Conservation (phyloP, 2,329 filamentous ascomycete genomes). For the Fusarium chlamydosporum region DNA sequence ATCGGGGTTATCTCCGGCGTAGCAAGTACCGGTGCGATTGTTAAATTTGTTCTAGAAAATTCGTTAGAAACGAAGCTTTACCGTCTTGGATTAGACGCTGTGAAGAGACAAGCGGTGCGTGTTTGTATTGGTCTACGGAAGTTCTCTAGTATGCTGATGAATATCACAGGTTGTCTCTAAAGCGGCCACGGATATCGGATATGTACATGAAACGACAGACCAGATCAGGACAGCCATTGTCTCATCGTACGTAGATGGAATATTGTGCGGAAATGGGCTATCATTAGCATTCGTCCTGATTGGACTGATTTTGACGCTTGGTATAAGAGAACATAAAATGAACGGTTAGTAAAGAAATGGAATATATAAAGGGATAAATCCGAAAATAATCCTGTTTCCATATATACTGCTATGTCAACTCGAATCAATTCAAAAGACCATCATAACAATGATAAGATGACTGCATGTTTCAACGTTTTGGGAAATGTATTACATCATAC, state of each 20-base stretch:
- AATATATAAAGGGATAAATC: too few species aligned
- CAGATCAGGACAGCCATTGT: not conserved
- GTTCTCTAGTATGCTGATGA: not conserved
- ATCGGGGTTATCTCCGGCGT: not conserved
- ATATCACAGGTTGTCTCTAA: not conserved
- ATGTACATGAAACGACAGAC: not conserved
- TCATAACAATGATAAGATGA: too few species aligned
- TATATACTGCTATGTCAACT: too few species aligned
- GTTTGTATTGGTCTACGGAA: not conserved
- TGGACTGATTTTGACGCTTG: not conserved
- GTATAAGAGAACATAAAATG: not conserved
- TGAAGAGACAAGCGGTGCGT: not conserved
- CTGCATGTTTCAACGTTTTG: not conserved
- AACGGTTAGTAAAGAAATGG: too few species aligned
- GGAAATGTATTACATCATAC: not conserved
- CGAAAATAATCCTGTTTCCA: too few species aligned
- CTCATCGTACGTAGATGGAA: not conserved
- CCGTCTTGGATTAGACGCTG: not conserved
- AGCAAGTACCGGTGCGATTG: not conserved
- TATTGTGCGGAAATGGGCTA: not conserved
- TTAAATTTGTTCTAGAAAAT: not conserved
- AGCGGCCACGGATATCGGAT: not conserved
- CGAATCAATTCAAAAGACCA: too few species aligned
- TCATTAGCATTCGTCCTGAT: not conserved
- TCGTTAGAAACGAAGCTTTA: not conserved